Conservation (phyloP, 1,139 yeast genomes). For the Candida sojae region DNA sequence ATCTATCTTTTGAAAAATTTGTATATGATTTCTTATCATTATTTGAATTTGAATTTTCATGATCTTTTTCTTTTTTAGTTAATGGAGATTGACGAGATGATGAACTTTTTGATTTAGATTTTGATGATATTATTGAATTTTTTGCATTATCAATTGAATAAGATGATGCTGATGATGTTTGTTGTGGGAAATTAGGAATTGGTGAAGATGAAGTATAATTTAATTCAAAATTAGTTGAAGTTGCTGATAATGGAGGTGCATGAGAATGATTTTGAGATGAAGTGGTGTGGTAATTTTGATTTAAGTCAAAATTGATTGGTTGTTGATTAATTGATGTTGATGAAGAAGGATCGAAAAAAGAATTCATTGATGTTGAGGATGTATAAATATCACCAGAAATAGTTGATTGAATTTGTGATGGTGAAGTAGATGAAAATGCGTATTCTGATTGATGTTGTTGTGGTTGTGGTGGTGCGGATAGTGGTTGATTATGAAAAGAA, state of each 20-base stretch:
- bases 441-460: conserved; percentile 2
- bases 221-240: conserved; percentile 12
- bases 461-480: not conserved
- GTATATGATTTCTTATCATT: not conserved
- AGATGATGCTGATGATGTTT: not conserved
- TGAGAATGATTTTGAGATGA: conserved; percentile 1
- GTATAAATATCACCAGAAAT: conserved; percentile 4
- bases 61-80: conserved; percentile 3
- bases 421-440: not conserved
- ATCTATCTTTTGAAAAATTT: conserved; percentile 20
- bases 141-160: not conserved
- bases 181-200: conserved; percentile 1
- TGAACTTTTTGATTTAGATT: conserved; percentile 1
- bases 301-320: conserved; percentile 6
- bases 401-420: not conserved
- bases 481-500: conserved; percentile 9
- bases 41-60: not conserved
- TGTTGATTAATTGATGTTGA: conserved; percentile 3
- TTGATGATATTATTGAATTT: not conserved
- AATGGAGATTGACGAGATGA: conserved; percentile 1
- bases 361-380: conserved; percentile 13
- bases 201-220: conserved; percentile 7
- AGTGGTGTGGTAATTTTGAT: not conserved
- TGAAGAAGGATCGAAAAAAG: conserved; percentile 11
- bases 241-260: conserved; percentile 9